Percentiles rank a stretch among this genome's conserved stretches.
Evolutionary conservation across 306 rosid species (phyloP).

Genomic region (Prunus fruticosa): DNA sequence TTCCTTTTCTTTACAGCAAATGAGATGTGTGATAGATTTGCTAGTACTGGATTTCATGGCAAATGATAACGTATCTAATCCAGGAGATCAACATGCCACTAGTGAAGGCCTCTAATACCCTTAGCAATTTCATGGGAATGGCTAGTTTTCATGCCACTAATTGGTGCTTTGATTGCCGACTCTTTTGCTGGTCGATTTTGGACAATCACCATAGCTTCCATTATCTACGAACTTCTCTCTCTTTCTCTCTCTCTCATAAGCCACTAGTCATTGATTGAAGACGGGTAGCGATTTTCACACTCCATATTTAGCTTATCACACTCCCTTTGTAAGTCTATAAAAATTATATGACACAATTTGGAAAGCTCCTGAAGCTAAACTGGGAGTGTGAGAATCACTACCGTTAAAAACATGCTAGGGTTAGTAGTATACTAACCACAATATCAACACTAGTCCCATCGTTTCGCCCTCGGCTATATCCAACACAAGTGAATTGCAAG

Average conservation of each 20-base stretch:
- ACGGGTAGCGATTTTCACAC: too few relatives aligned
- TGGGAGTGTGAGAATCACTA: too few relatives aligned
- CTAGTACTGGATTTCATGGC: conserved; percentile 52
- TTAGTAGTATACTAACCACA: conserved; percentile 56
- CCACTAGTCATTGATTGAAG: too few relatives aligned
- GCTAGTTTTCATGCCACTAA: conserved; percentile 64
- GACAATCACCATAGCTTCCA: conserved; percentile 56
- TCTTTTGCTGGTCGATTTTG: conserved; percentile 75
- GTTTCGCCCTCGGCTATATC: conserved; percentile 62
- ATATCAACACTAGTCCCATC: conserved; percentile 59
- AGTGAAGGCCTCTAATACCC: conserved; percentile 78
- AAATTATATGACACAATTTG: too few relatives aligned
- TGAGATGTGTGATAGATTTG: conserved; percentile 81
- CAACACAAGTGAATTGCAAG: conserved; percentile 64
- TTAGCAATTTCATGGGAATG: conserved; percentile 66
- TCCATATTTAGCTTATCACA: too few relatives aligned
- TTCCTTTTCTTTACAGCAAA: conserved; percentile 40
- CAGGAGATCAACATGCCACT: conserved; percentile 65
- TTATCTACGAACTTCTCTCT: conserved; percentile 63
- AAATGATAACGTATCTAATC: conserved; percentile 74
- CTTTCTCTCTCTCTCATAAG: not conserved
- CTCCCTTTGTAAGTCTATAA: too few relatives aligned
- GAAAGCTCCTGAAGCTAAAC: too few relatives aligned
- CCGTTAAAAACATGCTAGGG: conserved; percentile 17
- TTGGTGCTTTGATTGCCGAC: conserved; percentile 74